phyloP scores from a whole-genome alignment of 2,329 filamentous ascomycete species.

The Paracoccidioides lutzii region DNA sequence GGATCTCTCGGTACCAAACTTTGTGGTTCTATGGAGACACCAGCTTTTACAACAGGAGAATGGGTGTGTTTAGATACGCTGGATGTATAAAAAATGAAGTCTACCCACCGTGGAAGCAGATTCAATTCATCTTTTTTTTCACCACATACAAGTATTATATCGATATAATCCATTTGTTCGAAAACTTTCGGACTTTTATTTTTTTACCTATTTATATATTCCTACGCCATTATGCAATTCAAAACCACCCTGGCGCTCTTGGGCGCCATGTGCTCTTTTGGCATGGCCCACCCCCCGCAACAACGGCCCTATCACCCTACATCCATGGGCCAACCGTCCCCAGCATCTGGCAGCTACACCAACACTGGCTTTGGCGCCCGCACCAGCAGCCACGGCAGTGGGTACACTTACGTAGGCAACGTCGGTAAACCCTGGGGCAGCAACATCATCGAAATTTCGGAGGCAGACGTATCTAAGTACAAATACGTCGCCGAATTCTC shows the following conservation, averaged over 20 bases:
- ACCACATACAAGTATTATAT: not conserved
- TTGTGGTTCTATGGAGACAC: too few species aligned
- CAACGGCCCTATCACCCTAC: constrained; percentile 3
- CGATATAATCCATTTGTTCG: not conserved
- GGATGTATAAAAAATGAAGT: too few species aligned
- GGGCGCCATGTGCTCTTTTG: constrained; percentile 25
- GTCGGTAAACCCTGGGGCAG: constrained; percentile 27
- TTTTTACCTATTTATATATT: not conserved
- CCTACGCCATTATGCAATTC: constrained; percentile 23
- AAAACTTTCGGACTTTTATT: too few species aligned
- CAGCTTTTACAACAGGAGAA: too few species aligned
- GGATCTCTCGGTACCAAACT: too few species aligned
- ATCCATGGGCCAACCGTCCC: constrained; percentile 15
- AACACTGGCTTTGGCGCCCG: constrained; percentile 22
- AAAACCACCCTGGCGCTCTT: constrained; percentile 26
- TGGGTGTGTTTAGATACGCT: too few species aligned
- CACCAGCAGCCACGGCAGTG: constrained; percentile 9
- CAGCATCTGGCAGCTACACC: constrained; percentile 15
- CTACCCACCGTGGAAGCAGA: too few species aligned
- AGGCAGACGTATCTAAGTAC: constrained; percentile 22
- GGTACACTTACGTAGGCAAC: constrained; percentile 23
- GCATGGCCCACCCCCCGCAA: constrained; percentile 21
- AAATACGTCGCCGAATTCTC: constrained; percentile 25
- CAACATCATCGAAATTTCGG: constrained; percentile 28
- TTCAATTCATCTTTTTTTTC: not conserved